Evolutionary conservation across 305 asterid species (phyloP).

Genomic region (Euphrasia arctica): DNA sequence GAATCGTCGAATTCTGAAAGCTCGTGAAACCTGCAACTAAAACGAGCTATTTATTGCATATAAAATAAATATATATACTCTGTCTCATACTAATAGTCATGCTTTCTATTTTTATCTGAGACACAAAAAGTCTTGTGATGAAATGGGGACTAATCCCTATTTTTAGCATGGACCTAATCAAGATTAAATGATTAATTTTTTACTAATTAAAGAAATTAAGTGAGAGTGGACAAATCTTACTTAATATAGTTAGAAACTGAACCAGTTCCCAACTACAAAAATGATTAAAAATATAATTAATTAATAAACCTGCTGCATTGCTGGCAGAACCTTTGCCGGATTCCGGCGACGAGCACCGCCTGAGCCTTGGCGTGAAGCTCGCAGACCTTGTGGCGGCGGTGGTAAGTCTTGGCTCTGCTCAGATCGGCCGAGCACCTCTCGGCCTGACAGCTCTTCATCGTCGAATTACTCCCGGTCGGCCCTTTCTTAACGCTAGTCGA

Average conservation of each 20-base stretch:
- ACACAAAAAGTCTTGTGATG: background rate
- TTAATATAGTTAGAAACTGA: too few species aligned
- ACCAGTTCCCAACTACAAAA: too few species aligned
- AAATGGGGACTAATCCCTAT: background rate
- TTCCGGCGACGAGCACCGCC: slow-evolving; percentile 59
- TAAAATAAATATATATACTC: too few species aligned
- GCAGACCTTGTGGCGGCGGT: slow-evolving; percentile 80
- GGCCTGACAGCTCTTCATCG: slow-evolving; percentile 67
- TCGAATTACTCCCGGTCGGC: slow-evolving; percentile 22
- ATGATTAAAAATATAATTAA: too few species aligned
- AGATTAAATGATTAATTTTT: background rate
- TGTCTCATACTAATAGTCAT: too few species aligned
- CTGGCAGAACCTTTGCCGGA: slow-evolving; percentile 78
- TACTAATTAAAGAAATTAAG: too few species aligned
- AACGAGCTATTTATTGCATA: background rate
- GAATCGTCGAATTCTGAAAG: slow-evolving; percentile 65
- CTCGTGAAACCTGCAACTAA: slow-evolving; percentile 56
- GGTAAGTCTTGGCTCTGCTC: slow-evolving; percentile 62
- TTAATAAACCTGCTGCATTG: slow-evolving; percentile 74
- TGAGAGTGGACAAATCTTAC: too few species aligned
- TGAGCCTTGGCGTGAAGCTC: slow-evolving; percentile 79
- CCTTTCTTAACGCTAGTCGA: slow-evolving; percentile 25
- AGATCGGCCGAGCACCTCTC: slow-evolving; percentile 71
- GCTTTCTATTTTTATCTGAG: too few species aligned
- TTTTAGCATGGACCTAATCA: background rate